Conservation (phyloP, 805 yeast genomes). For the Saccharomycopsis babjevae region DNA sequence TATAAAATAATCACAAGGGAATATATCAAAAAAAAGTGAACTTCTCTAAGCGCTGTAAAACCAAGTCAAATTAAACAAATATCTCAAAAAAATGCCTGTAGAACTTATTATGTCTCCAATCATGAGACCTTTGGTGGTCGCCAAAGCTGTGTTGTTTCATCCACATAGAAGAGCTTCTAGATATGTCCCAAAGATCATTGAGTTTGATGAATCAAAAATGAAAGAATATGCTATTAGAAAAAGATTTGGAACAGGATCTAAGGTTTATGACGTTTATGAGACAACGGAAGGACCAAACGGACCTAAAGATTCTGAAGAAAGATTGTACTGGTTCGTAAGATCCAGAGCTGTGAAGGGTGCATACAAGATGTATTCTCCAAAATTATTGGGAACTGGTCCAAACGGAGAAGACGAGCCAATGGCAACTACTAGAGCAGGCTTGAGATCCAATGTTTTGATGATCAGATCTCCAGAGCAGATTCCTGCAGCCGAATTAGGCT, state of each 20-base stretch:
- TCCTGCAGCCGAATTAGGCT: constrained; percentile 48
- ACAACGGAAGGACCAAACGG: constrained; percentile 29
- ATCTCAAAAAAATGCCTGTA: constrained; percentile 40
- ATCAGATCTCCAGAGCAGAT: constrained; percentile 38
- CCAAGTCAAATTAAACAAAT: neutral
- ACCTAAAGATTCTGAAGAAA: constrained; percentile 33
- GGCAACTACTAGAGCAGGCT: constrained; percentile 50
- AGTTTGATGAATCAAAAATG: constrained; percentile 28
- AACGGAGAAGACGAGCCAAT: constrained; percentile 46
- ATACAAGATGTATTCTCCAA: constrained; percentile 42
- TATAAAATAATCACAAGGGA: neutral
- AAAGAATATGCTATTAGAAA: constrained; percentile 39
- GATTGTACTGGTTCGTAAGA: constrained; percentile 44
- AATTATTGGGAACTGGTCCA: constrained; percentile 32
- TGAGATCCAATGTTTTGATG: constrained; percentile 47
- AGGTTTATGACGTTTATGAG: constrained; percentile 43
- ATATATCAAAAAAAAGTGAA: neutral
- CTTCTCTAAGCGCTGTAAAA: neutral
- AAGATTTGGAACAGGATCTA: constrained; percentile 54
- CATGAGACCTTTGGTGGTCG: constrained; percentile 49
- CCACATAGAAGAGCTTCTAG: constrained; percentile 48
- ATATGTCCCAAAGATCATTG: constrained; percentile 44
- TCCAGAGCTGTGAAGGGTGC: constrained; percentile 63
- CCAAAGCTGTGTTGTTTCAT: constrained; percentile 43
- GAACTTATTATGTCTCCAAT: constrained; percentile 49